Base-by-base conservation (phyloP, 177 flowering plant genomes). In the Vitis hybrid region DNA sequence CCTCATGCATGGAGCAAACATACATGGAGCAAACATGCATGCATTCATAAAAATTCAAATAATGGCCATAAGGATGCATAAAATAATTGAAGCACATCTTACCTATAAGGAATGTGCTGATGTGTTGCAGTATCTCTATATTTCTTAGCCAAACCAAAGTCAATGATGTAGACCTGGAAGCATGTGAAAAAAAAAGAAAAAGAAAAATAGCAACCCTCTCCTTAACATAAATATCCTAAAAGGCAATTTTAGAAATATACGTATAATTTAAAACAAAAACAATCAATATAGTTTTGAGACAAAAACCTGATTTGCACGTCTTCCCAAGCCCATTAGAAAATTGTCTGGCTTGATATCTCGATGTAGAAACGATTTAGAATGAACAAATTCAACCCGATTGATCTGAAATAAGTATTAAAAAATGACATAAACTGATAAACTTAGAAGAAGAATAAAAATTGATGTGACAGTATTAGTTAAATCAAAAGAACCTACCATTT, bases 131-230 rank as follows among this genome's bases (percentile, higher is more conserved):
- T 81, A 77, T 94, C 98, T 83, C 97, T 82, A 73, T 92, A 94
- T 76, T 90, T 94, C 85, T 92, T 94, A 66, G 97, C 98, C 73
- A 94, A 86, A 63, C 98, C 98, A 88, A 94, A 94, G 69, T 94
- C 98, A 83, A 94, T 94, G 38, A 82, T 56, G 70, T 94, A 94
- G 9, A 94, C 98, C 98, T 94, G 59, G 57, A 75, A 20, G 22
- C 70, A 73, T 66, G 19, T 33, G 44, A 70, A 71, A 54, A 11
- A 59, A 44, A 55, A 61, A 17, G 9, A 56, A 24, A 18, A 66
- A 22, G 54, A 56, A 38, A 57, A 59, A 73, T 22, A 49, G 28
- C 38, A 17, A 33, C 28, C 31, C 31, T 20, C 10, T 31, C 24
- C 67, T 14, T 65, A 49, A 19, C 6, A 14, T 7, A 10, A 28